A percentile compares a stretch with the other conserved stretches of the same genome.
Conservation (phyloP, 2,329 filamentous ascomycete species). For the Aspergillus oerlinghausenensis region DNA sequence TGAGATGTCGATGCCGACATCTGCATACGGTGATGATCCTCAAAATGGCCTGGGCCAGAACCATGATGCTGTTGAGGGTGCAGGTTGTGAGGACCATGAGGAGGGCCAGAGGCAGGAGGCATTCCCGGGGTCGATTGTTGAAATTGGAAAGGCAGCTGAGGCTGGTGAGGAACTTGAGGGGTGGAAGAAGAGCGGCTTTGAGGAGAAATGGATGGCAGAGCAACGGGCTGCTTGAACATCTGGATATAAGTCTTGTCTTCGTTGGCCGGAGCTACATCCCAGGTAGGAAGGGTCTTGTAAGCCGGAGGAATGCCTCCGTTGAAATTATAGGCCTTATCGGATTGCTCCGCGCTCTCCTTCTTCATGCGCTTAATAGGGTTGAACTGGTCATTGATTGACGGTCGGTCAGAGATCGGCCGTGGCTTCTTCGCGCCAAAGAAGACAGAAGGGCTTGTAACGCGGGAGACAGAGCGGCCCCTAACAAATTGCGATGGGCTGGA, state of each 20-base stretch:
- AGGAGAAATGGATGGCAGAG: slow-evolving; percentile 60
- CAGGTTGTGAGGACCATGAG: slow-evolving; percentile 73
- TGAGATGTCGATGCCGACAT: slow-evolving; percentile 78
- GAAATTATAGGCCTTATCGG: slow-evolving; percentile 60
- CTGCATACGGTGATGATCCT: slow-evolving; percentile 81
- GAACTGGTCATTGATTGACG: slow-evolving; percentile 53
- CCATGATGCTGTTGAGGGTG: slow-evolving; percentile 70
- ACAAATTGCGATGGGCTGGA: slow-evolving; percentile 63
- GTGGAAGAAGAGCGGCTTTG: slow-evolving; percentile 60
- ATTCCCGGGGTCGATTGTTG: slow-evolving; percentile 68
- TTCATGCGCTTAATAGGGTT: slow-evolving; percentile 66
- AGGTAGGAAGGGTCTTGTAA: slow-evolving; percentile 79
- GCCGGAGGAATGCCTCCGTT: slow-evolving; percentile 81
- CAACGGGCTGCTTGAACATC: slow-evolving; percentile 67
- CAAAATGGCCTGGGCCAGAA: slow-evolving; percentile 63
- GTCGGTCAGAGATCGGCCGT: slow-evolving; percentile 53
- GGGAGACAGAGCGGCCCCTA: slow-evolving; percentile 46
- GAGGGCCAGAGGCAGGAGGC: slow-evolving; percentile 64
- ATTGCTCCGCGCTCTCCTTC: slow-evolving; percentile 55
- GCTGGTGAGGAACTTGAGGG: slow-evolving; percentile 72
- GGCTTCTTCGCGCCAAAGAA: slow-evolving; percentile 70
- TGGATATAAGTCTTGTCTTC: slow-evolving; percentile 74
- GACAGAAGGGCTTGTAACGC: slow-evolving; percentile 45
- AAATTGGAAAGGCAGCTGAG: slow-evolving; percentile 78
- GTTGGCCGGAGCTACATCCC: slow-evolving; percentile 68